Conservation (phyloP, 305 asterid species). For the Ajuga reptans region DNA sequence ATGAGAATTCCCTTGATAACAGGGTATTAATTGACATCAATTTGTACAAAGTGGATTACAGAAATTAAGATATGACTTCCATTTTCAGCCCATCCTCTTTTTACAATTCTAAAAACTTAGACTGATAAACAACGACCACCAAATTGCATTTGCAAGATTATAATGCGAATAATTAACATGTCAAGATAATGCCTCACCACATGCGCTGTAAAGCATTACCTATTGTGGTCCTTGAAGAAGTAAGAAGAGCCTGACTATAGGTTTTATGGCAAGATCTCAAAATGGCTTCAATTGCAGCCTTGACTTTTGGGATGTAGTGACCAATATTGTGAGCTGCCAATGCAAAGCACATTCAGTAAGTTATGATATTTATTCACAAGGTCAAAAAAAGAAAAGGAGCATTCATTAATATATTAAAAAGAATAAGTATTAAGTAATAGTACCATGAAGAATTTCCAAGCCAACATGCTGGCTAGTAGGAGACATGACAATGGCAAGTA, state of each 20-base stretch:
- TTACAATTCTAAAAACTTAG: neutral
- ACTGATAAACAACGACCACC: neutral
- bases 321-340: conserved; percentile 89
- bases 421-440: conserved; percentile 19
- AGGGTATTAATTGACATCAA: neutral
- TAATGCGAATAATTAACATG: conserved; percentile 2
- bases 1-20: neutral
- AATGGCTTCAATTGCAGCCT: conserved; percentile 90
- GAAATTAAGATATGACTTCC: neutral
- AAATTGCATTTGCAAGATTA: conserved; percentile 1
- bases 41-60: neutral
- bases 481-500: conserved; percentile 96
- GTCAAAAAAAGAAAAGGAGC: conserved; percentile 14
- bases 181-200: conserved; percentile 6
- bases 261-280: conserved; percentile 85
- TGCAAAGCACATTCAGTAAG: conserved; percentile 19
- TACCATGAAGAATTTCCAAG: conserved; percentile 96
- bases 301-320: conserved; percentile 94
- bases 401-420: neutral
- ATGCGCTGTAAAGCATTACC: conserved; percentile 43
- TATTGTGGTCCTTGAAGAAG: conserved; percentile 90
- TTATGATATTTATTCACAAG: conserved; percentile 10
- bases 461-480: conserved; percentile 94
- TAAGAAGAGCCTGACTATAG: conserved; percentile 88
- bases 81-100: conserved; percentile 10